Evolutionary conservation across 495 filamentous ascomycete genomes (phyloP).

Genomic region (Penicillium ochrochloron): DNA sequence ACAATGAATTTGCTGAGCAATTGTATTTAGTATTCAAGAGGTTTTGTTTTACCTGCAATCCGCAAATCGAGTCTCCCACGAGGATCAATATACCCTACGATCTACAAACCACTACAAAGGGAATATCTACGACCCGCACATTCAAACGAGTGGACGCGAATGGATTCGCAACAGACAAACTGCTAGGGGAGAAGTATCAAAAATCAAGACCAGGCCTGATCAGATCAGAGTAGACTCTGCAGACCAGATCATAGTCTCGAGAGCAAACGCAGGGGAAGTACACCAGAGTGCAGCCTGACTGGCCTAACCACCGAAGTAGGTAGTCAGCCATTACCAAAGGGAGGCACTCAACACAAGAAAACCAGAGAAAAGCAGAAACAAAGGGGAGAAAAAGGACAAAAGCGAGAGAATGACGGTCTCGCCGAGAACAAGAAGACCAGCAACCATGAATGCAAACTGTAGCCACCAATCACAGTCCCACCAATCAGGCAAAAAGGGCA

Average conservation of each 20-base stretch:
- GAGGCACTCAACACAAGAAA: neutral
- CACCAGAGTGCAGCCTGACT: neutral
- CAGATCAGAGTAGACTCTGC: too few relatives aligned
- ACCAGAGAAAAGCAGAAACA: slow-evolving; percentile 3
- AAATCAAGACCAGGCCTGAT: neutral
- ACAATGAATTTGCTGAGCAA: too few relatives aligned
- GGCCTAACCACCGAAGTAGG: neutral
- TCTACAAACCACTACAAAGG: neutral
- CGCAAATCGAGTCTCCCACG: neutral
- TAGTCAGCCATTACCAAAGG: neutral
- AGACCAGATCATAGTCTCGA: neutral
- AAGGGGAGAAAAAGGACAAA: neutral
- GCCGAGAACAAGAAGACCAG: neutral
- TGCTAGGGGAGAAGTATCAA: neutral
- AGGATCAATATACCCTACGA: neutral
- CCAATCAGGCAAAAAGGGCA: neutral
- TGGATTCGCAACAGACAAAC: slow-evolving; percentile 20
- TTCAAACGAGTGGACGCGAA: slow-evolving; percentile 24
- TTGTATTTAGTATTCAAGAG: too few relatives aligned
- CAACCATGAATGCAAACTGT: neutral
- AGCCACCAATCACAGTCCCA: neutral
- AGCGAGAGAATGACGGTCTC: slow-evolving; percentile 6
- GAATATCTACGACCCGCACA: neutral
- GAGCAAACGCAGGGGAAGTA: neutral
- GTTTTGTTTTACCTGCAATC: too few relatives aligned